phyloP scores from a whole-genome alignment of 306 rosid species.

The Quillaja saponaria region DNA sequence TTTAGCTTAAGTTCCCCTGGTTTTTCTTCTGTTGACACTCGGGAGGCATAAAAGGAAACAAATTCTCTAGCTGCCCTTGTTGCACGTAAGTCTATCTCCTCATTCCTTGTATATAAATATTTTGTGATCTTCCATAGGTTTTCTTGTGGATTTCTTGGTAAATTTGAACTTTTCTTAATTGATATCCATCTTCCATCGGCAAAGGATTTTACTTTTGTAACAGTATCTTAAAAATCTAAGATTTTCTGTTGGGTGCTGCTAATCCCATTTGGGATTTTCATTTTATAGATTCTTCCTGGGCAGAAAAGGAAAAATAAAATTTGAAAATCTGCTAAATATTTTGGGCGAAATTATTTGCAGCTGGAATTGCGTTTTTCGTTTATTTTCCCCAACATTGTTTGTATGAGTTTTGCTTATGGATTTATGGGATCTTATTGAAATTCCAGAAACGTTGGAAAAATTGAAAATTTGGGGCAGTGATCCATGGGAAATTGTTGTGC shows the following conservation, averaged over 20 bases:
- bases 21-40: not conserved
- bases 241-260: too few relatives aligned
- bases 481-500: constrained; percentile 65
- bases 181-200: not conserved
- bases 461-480: constrained; percentile 16
- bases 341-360: too few relatives aligned
- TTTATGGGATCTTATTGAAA: constrained; percentile 24
- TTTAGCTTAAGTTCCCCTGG: not conserved
- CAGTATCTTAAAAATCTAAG: too few relatives aligned
- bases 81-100: not conserved
- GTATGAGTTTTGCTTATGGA: constrained; percentile 1
- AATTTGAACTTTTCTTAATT: not conserved
- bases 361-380: not conserved
- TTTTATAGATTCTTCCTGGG: too few relatives aligned
- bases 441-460: constrained; percentile 7
- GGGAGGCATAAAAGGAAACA: not conserved
- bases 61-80: not conserved
- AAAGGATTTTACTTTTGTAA: too few relatives aligned
- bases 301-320: too few relatives aligned
- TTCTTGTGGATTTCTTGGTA: not conserved
- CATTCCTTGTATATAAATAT: not conserved
- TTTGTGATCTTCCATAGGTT: not conserved
- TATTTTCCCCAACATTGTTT: constrained; percentile 24
- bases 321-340: too few relatives aligned
- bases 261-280: too few relatives aligned